phyloP scores from a whole-genome alignment of 2,329 filamentous ascomycete genomes.

The Penicillium sumatraense region DNA sequence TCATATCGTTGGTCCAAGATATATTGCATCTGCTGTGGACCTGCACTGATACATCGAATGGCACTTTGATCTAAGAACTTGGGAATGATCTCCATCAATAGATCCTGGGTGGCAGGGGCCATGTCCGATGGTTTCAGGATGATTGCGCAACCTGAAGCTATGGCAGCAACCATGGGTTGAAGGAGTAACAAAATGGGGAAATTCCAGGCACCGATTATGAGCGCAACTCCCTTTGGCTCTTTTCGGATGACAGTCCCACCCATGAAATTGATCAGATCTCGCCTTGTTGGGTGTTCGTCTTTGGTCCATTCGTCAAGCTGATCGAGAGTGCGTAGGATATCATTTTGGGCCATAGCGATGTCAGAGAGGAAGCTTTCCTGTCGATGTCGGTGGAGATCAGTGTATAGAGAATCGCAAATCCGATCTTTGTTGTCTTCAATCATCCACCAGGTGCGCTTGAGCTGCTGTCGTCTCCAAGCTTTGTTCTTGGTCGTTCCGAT shows the following conservation, averaged over 20 bases:
- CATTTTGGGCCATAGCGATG: conserved; percentile 32
- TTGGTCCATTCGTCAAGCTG: conserved; percentile 48
- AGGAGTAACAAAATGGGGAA: conserved; percentile 48
- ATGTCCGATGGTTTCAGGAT: conserved; percentile 54
- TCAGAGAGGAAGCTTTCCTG: conserved; percentile 21
- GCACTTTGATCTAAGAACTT: conserved; percentile 50
- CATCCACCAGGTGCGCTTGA: conserved; percentile 28
- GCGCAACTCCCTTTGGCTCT: conserved; percentile 50
- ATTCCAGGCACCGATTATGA: conserved; percentile 56
- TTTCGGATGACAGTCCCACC: conserved; percentile 42
- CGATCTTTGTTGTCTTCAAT: conserved; percentile 25
- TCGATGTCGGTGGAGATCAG: conserved; percentile 21
- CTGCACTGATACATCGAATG: conserved; percentile 42
- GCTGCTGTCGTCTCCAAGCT: conserved; percentile 21
- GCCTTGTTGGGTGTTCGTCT: conserved; percentile 35
- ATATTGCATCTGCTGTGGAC: conserved; percentile 41
- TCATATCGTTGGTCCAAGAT: conserved; percentile 47
- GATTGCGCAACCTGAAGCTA: conserved; percentile 48
- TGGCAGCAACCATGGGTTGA: conserved; percentile 48
- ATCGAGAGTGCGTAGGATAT: conserved; percentile 43
- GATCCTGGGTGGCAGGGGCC: conserved; percentile 36
- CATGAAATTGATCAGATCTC: conserved; percentile 35
- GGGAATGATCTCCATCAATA: conserved; percentile 46
- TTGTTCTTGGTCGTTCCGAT: conserved; percentile 19
- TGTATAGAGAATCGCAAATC: conserved; percentile 17